These are phyloP conservation scores for Gaultheria prostrata DNA, from an alignment of 148 eudicot genomes.

Conservation along the genomic window DNA sequence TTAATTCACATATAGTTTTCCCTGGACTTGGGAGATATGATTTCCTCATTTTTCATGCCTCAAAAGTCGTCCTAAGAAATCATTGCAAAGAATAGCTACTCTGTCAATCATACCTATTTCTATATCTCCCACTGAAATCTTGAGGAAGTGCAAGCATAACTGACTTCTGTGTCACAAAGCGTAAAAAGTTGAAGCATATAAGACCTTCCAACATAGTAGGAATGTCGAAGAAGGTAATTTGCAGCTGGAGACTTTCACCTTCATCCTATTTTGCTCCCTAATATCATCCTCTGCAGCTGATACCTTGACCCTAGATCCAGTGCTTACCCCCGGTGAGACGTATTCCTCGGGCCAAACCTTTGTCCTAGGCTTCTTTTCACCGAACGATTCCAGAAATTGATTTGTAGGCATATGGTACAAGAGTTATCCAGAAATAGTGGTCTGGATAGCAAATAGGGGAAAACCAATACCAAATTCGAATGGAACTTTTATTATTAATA, in stretches of 20 bases:
- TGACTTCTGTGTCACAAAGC: neutral
- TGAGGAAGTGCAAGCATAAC: neutral
- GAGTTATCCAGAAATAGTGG: neutral
- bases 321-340: no score
- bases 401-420: conserved; percentile 13
- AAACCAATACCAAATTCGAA: no score
- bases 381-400: no score
- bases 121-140: neutral
- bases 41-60: neutral
- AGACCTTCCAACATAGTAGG: neutral
- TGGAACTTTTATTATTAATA: no score
- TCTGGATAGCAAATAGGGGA: conserved; percentile 1
- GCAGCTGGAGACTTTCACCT: neutral
- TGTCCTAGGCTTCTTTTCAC: no score
- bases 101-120: neutral
- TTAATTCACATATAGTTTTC: neutral
- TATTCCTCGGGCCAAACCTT: no score
- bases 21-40: neutral
- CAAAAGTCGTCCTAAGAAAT: neutral
- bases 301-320: no score
- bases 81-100: neutral
- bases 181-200: neutral
- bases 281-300: neutral
- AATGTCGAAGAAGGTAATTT: neutral
- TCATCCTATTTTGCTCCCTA: neutral